phyloP scores from a whole-genome alignment of 768 basidiomycete genomes.

The Mycena latifolia region DNA sequence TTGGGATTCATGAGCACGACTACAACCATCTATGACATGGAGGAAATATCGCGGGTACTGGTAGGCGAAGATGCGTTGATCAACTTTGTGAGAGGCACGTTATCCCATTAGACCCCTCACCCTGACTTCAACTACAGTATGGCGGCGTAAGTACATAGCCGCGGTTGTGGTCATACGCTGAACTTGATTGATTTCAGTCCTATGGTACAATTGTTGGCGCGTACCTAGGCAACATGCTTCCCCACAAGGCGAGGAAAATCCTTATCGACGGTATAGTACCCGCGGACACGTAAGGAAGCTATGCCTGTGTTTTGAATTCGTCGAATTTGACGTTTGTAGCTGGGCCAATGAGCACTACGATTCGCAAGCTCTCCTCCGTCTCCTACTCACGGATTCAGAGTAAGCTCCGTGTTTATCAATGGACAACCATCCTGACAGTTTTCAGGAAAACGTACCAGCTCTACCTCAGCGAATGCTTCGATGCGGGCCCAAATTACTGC shows the following conservation, averaged over 20 bases:
- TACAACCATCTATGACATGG: slow-evolving; percentile 34
- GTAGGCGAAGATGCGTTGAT: slow-evolving; percentile 29
- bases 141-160: slow-evolving; percentile 18
- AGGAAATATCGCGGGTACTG: slow-evolving; percentile 30
- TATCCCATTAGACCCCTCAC: too few species aligned
- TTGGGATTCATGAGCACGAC: slow-evolving; percentile 36
- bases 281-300: slow-evolving; percentile 27
- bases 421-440: background rate
- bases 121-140: slow-evolving; percentile 8
- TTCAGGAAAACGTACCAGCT: slow-evolving; percentile 35
- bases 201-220: slow-evolving; percentile 31
- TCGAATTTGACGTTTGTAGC: background rate
- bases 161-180: background rate
- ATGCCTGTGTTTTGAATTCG: background rate
- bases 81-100: slow-evolving; percentile 29
- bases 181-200: slow-evolving; percentile 20
- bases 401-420: too few species aligned
- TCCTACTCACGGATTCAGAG: slow-evolving; percentile 33
- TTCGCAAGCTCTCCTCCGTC: slow-evolving; percentile 27
- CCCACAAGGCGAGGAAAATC: slow-evolving; percentile 34
- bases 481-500: slow-evolving; percentile 25
- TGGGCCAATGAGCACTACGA: slow-evolving; percentile 34
- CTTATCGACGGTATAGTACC: slow-evolving; percentile 32
- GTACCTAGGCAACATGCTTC: slow-evolving; percentile 36
- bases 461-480: slow-evolving; percentile 31